Conservation (phyloP, 2,329 filamentous ascomycete genomes). For the Aureobasidium sp. region DNA sequence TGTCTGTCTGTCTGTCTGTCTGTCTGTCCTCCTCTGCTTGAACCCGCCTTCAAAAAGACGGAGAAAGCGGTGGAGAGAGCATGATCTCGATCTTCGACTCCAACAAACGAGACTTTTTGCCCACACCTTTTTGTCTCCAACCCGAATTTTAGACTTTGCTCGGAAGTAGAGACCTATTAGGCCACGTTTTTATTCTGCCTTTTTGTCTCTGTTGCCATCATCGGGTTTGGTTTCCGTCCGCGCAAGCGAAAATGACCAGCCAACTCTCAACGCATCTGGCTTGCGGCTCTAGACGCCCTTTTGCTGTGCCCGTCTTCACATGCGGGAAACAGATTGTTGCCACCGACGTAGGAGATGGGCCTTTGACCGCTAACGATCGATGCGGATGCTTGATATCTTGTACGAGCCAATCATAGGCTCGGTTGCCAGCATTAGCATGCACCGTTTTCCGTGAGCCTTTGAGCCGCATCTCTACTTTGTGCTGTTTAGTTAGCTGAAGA, state of each 20-base stretch:
- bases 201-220: neutral
- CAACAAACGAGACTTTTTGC: too few relatives aligned
- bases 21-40: too few relatives aligned
- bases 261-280: too few relatives aligned
- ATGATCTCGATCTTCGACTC: neutral
- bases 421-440: neutral
- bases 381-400: neutral
- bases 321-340: slow-evolving; percentile 3
- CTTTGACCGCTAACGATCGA: slow-evolving; percentile 2
- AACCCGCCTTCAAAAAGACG: too few relatives aligned
- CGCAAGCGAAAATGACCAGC: too few relatives aligned
- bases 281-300: neutral
- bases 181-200: neutral
- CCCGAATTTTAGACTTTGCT: neutral
- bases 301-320: neutral
- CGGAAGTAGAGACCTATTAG: neutral
- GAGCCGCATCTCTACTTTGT: slow-evolving; percentile 1
- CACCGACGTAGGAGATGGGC: slow-evolving; percentile 13
- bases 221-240: neutral
- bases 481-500: neutral
- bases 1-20: too few relatives aligned
- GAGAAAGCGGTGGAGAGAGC: neutral
- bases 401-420: neutral
- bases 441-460: neutral
- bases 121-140: neutral